Percentiles rank a stretch among this genome's conserved stretches.
Conservation (phyloP, 75 land plant genomes). For the Picea sitchensis region DNA sequence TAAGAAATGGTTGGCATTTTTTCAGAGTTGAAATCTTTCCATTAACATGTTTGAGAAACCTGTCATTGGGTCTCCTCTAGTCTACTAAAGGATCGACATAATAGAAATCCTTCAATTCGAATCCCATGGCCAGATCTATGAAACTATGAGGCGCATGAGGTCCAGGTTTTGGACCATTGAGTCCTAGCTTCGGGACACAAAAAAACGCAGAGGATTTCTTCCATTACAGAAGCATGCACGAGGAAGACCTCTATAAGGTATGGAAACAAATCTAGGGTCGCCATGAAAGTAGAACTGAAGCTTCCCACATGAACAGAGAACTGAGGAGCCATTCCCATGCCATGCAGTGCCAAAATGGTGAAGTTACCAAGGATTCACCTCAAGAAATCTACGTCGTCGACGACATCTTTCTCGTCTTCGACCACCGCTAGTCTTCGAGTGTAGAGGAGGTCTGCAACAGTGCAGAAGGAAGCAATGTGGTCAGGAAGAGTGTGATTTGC, state of each 20-base stretch:
- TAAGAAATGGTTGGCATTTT: too few relatives aligned
- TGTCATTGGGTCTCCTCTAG: too few relatives aligned
- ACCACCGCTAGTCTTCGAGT: not conserved
- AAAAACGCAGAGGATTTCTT: not conserved
- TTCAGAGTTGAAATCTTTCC: too few relatives aligned
- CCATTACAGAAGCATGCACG: not conserved
- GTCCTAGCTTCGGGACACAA: not conserved
- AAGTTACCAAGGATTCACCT: too few relatives aligned
- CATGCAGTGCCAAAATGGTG: too few relatives aligned
- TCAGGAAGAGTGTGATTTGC: not conserved
- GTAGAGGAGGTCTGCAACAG: not conserved
- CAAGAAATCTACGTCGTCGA: not conserved
- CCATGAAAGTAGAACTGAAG: too few relatives aligned
- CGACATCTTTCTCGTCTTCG: not conserved
- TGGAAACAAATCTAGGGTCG: constrained; percentile 4
- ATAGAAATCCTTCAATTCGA: not conserved
- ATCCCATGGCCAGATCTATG: not conserved
- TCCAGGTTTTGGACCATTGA: not conserved
- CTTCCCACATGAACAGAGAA: too few relatives aligned
- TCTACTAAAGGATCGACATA: too few relatives aligned
- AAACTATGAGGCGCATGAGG: constrained; percentile 2
- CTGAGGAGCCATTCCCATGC: too few relatives aligned
- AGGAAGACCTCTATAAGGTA: not conserved
- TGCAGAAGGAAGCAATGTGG: not conserved
- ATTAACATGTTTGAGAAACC: too few relatives aligned